Base-by-base conservation (phyloP, 805 yeast species). In the Komagataella kurtzmanii region DNA sequence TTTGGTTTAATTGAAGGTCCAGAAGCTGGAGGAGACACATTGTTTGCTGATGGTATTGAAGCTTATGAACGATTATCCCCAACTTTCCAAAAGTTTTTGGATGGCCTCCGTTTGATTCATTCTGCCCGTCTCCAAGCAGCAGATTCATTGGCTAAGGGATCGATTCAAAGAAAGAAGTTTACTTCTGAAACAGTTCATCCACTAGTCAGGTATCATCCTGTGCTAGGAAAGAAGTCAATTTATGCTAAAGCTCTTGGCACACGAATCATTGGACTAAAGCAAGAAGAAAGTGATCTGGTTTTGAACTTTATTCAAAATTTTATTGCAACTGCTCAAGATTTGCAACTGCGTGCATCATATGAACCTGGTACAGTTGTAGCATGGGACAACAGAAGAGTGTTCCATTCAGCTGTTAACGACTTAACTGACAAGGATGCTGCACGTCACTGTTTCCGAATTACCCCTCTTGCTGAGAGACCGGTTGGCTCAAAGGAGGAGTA, bases 311-410 rank as follows among this genome's bases (percentile, higher is more conserved):
- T 86, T 58, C 74, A 73, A 58, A 66, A 69, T 49, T 80, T 79
- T 56, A 70, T 81, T 44, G 67, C 66, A 52, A 74, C 76, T 50
- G 67, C 68, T 56, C 75, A 74, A 53, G 88, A 83, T 62, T 71
- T 83, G 57, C 87, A 83, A 57, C 70, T 83, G 51, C 76, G 90
- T 61, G 86, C 87, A 48, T 73, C 65, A 52, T 85, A 88, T 85
- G 83, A 79, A 61, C 81, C 82, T 51, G 75, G 76, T 50, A 76
- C 88, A 1, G 83, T 85, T 50, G 87, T 81, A 17, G 65, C 83
- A 24, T 85, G 91, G 91, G 93, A 85, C 61, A 85, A 85, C 71
- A 79, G 93, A 63, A 71, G 83, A 61, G 76, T 80, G 8, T 66
- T 77, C 23, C 93, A 85, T 64, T 71, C 85, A 14, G 88, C 89